These are phyloP conservation scores for Aspergillus hancockii DNA, from an alignment of 495 filamentous ascomycete species.

Conservation along the genomic window DNA sequence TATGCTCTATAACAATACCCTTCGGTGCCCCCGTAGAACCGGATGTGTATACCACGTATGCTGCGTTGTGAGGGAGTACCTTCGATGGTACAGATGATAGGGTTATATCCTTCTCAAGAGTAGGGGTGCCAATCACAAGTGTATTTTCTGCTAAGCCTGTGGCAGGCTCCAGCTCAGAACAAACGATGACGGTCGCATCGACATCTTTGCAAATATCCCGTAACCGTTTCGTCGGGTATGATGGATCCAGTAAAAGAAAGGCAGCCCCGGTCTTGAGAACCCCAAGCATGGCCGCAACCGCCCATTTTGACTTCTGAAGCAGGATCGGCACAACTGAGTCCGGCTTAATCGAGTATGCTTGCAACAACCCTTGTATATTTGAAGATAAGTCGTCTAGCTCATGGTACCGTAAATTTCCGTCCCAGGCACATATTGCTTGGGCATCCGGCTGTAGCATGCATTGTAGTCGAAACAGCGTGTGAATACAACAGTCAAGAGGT, in stretches of 20 bases:
- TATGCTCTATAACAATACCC: constrained; percentile 45
- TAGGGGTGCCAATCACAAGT: background rate
- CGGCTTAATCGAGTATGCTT: constrained; percentile 18
- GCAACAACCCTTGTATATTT: background rate
- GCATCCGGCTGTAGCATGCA: background rate
- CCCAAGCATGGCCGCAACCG: constrained; percentile 4
- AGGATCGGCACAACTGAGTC: constrained; percentile 36
- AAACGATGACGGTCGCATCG: constrained; percentile 14
- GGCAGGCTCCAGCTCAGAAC: background rate
- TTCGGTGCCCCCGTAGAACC: constrained; percentile 43
- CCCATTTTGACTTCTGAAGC: constrained; percentile 39
- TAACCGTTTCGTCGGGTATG: background rate
- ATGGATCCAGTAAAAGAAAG: constrained; percentile 44
- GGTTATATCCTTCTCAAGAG: background rate
- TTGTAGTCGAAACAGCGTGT: background rate
- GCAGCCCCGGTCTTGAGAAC: constrained; percentile 6
- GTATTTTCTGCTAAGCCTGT: background rate
- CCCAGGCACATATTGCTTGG: background rate
- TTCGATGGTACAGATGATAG: background rate
- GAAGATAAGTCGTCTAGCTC: background rate
- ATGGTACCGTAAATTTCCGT: background rate
- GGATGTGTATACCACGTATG: constrained; percentile 35
- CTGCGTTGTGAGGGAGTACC: background rate
- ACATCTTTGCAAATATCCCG: constrained; percentile 1
- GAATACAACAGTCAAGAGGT: background rate